Evolutionary conservation across 2,329 filamentous ascomycete genomes (phyloP).

Genomic region (Fonsecaea erecta): DNA sequence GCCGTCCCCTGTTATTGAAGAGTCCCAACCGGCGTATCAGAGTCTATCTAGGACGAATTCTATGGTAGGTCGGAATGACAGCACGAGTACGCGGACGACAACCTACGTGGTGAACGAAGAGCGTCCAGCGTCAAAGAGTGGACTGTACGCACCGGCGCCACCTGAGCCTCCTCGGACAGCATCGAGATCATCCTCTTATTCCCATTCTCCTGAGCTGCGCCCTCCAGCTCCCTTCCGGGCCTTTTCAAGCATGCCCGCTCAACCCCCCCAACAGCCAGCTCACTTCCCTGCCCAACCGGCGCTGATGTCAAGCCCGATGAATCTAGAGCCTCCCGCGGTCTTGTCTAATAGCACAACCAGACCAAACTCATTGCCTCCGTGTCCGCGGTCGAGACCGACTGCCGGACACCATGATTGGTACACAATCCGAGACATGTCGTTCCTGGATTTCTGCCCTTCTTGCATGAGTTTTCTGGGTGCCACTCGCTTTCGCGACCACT

Average conservation of each 20-base stretch:
- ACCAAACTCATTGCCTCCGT: constrained; percentile 60
- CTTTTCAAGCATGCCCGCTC: constrained; percentile 20
- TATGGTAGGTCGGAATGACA: constrained; percentile 21
- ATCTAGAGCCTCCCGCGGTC: constrained; percentile 16
- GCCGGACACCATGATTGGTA: constrained; percentile 77
- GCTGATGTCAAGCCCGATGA: constrained; percentile 18
- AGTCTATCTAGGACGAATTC: constrained; percentile 26
- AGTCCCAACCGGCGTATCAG: constrained; percentile 13
- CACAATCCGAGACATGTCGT: constrained; percentile 70
- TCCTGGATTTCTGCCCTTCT: constrained; percentile 79
- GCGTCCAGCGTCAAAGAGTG: constrained; percentile 11
- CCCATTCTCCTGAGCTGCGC: constrained; percentile 27
- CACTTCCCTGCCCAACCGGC: constrained; percentile 17
- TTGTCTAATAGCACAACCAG: constrained; percentile 2
- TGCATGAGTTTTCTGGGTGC: constrained; percentile 76
- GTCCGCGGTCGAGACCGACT: constrained; percentile 67
- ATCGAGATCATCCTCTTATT: constrained; percentile 30
- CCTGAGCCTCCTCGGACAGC: constrained; percentile 24
- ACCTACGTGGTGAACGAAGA: constrained; percentile 30
- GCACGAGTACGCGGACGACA: constrained; percentile 15
- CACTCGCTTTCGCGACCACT: constrained; percentile 69
- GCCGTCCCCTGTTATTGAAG: constrained; percentile 30
- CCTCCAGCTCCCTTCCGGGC: constrained; percentile 24
- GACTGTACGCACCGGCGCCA: constrained; percentile 19
- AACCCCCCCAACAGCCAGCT: constrained; percentile 14